phyloP scores from a whole-genome alignment of 2,329 filamentous ascomycete genomes.

The Apiospora aurea region DNA sequence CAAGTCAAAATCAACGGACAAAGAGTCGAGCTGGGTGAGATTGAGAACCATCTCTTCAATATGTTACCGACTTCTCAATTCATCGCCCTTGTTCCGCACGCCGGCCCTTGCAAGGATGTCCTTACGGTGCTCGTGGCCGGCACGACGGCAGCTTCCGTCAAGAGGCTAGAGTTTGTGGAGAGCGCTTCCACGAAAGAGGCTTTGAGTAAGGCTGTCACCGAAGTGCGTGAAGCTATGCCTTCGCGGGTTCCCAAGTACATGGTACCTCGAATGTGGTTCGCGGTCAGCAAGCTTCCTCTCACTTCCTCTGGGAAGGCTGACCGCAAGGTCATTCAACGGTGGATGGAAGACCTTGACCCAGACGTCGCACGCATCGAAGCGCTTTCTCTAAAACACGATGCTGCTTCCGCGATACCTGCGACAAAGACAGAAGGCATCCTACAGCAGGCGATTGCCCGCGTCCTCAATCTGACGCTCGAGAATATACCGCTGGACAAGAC shows the following conservation, averaged over 20 bases:
- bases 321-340: constrained; percentile 23
- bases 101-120: constrained; percentile 30
- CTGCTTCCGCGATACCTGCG: constrained; percentile 15
- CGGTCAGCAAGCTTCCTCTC: constrained; percentile 27
- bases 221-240: constrained; percentile 24
- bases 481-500: constrained; percentile 58
- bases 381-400: constrained; percentile 1
- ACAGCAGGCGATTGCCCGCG: constrained; percentile 27
- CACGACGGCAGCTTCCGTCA: constrained; percentile 34
- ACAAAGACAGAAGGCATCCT: constrained; percentile 27
- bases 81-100: neutral
- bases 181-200: constrained; percentile 35
- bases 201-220: constrained; percentile 5
- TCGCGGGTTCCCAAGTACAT: neutral
- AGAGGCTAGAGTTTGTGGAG: constrained; percentile 35
- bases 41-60: constrained; percentile 34
- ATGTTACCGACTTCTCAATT: constrained; percentile 22
- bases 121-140: constrained; percentile 38
- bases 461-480: constrained; percentile 24
- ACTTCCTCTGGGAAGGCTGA: constrained; percentile 31
- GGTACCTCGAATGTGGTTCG: constrained; percentile 29
- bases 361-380: constrained; percentile 1
- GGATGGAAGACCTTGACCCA: constrained; percentile 28
- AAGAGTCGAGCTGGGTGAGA: constrained; percentile 52
- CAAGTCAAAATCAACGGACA: constrained; percentile 49